Evolutionary conservation across 305 asterid genomes (phyloP).

Genomic region (Rubia peregrina): DNA sequence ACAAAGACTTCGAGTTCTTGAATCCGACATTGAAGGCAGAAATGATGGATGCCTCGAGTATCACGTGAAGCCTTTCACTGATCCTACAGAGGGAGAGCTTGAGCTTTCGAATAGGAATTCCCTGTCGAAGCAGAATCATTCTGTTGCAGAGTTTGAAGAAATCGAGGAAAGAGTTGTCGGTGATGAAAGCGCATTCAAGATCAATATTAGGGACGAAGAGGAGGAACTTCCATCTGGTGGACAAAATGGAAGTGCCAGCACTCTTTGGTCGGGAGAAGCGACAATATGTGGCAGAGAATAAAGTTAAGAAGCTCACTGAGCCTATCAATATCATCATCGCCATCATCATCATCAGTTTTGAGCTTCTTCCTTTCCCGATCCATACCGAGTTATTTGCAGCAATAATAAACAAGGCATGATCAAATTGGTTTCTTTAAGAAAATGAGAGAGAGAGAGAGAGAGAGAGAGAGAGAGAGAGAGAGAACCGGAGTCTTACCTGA

Average conservation of each 20-base stretch:
- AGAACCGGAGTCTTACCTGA: not conserved
- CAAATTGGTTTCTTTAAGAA: not conserved
- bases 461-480: too few relatives aligned
- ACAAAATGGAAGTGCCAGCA: constrained; percentile 11
- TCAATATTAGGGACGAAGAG: constrained; percentile 8
- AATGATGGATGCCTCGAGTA: not conserved
- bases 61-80: not conserved
- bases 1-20: constrained; percentile 9
- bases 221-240: constrained; percentile 8
- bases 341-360: not conserved
- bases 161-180: constrained; percentile 1
- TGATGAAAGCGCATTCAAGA: not conserved
- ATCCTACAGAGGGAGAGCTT: not conserved
- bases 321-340: constrained; percentile 5
- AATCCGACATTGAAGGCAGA: not conserved
- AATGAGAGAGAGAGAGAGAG: too few relatives aligned
- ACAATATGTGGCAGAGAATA: constrained; percentile 9
- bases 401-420: not conserved
- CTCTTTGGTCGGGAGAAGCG: constrained; percentile 12
- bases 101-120: not conserved
- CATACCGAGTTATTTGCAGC: not conserved
- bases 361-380: not conserved
- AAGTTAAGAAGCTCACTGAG: constrained; percentile 10
- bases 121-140: not conserved
- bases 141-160: constrained; percentile 6